phyloP scores from a whole-genome alignment of 1,284 basidiomycete species.

The Porodaedalea pini region DNA sequence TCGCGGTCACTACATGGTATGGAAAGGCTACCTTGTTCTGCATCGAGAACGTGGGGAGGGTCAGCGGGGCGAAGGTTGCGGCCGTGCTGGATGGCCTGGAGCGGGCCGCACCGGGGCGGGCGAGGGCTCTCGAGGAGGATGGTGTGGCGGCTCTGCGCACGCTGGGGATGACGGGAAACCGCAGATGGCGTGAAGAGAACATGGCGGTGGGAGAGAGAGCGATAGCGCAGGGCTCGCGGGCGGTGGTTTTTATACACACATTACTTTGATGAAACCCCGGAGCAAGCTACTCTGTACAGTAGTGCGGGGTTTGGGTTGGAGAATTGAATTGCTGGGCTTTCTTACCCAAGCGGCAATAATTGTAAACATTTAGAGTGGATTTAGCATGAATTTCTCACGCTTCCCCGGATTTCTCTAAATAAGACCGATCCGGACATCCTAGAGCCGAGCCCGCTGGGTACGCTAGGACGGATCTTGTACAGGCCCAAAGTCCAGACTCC shows the following conservation, averaged over 20 bases:
- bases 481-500: no score
- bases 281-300: neutral
- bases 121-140: neutral
- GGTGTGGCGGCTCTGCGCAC: neutral
- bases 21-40: constrained; percentile 52
- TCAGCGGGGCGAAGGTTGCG: constrained; percentile 30
- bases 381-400: neutral
- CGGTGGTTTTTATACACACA: neutral
- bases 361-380: neutral
- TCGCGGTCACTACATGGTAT: neutral
- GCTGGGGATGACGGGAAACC: neutral
- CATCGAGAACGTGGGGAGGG: constrained; percentile 64
- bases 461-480: no score
- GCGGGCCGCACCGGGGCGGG: neutral
- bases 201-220: neutral
- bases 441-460: neutral
- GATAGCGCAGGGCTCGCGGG: neutral
- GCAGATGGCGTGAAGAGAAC: neutral
- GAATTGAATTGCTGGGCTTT: neutral
- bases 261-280: neutral
- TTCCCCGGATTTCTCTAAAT: neutral
- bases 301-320: constrained; percentile 7
- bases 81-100: constrained; percentile 19
- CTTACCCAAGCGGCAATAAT: neutral
- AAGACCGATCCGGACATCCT: neutral